Conservation (phyloP, 306 rosid species). For the Gastrolobium villosum region DNA sequence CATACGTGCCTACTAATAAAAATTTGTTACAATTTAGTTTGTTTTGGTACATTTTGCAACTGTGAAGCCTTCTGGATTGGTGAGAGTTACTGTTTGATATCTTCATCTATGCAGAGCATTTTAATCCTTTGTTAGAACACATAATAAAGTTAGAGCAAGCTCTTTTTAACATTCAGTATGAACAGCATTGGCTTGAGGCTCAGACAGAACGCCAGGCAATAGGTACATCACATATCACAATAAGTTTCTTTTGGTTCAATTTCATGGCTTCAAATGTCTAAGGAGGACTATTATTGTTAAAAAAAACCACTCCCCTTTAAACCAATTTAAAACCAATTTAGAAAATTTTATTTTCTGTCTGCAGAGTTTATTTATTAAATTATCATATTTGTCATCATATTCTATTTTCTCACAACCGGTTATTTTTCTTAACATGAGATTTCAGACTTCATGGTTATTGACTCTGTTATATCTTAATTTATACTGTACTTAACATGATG, state of each 20-base stretch:
- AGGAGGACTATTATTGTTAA: neutral
- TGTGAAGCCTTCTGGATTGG: slow-evolving; percentile 1
- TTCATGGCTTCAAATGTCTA: slow-evolving; percentile 20
- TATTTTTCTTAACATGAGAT: slow-evolving; percentile 2
- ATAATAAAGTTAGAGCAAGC: slow-evolving; percentile 77
- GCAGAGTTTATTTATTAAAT: neutral
- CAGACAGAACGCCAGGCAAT: slow-evolving; percentile 81
- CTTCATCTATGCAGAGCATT: slow-evolving; percentile 63
- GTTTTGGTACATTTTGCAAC: neutral
- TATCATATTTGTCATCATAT: neutral
- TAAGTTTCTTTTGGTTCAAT: neutral
- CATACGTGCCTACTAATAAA: neutral
- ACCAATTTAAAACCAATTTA: neutral
- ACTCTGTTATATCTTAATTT: neutral
- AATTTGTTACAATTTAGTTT: neutral
- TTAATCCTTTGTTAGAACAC: slow-evolving; percentile 66
- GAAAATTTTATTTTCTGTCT: neutral
- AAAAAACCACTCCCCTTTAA: too few species aligned
- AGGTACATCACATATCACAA: slow-evolving; percentile 48
- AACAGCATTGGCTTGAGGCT: slow-evolving; percentile 92
- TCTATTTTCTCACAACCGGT: neutral
- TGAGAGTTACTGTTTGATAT: slow-evolving; percentile 39
- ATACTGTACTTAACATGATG: neutral
- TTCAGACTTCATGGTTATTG: neutral
- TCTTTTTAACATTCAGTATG: slow-evolving; percentile 82